phyloP scores from a whole-genome alignment of 2,329 filamentous ascomycete species.

The Fusarium sp. region DNA sequence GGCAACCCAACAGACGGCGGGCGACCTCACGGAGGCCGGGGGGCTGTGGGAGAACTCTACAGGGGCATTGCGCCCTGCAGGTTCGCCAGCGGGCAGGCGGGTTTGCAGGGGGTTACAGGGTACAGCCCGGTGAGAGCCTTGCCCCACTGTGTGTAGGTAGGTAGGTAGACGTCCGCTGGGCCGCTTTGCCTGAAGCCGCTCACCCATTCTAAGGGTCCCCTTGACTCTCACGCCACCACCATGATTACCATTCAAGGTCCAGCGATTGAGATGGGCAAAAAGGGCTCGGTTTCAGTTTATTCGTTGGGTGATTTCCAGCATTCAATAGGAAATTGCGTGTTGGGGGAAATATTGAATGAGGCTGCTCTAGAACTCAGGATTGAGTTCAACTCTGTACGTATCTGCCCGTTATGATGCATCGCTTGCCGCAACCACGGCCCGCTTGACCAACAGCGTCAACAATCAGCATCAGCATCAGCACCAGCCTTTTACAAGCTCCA shows the following conservation, averaged over 20 bases:
- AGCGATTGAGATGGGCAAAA: not conserved
- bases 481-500: no score
- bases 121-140: not conserved
- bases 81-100: slow-evolving; percentile 14
- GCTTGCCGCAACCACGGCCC: not conserved
- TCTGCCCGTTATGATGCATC: not conserved
- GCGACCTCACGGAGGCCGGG: not conserved
- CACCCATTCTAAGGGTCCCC: slow-evolving; percentile 7
- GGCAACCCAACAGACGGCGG: not conserved
- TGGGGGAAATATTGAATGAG: not conserved
- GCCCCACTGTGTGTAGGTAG: not conserved
- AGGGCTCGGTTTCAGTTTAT: not conserved
- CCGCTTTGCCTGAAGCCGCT: slow-evolving; percentile 17
- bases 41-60: slow-evolving; percentile 6
- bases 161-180: slow-evolving; percentile 4
- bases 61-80: slow-evolving; percentile 3
- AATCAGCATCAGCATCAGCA: not conserved
- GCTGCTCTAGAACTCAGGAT: not conserved
- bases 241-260: not conserved
- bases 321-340: not conserved
- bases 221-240: slow-evolving; percentile 11
- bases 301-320: not conserved
- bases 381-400: not conserved
- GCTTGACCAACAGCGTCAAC: not conserved
- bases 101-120: not conserved